Evolutionary conservation across 2,329 filamentous ascomycete species (phyloP).

Genomic region (Herpotrichia juniperi): DNA sequence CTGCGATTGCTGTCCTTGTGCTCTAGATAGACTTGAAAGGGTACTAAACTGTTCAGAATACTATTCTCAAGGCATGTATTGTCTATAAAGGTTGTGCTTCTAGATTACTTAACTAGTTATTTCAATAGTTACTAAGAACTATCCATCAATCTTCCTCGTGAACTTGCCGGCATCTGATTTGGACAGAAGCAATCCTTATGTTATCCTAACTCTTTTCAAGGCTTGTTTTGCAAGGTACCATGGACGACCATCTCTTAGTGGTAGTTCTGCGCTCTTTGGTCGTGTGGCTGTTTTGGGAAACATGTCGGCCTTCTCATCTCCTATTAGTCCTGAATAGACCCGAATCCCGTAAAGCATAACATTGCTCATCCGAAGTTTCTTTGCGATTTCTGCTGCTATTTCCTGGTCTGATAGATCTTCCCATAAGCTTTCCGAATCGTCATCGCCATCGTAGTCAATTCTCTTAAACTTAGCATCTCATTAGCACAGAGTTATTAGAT

Average conservation of each 20-base stretch:
- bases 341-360: slow-evolving; percentile 23
- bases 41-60: no score
- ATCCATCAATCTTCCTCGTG: slow-evolving; percentile 23
- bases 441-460: no score
- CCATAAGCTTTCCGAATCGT: no score
- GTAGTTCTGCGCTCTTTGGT: slow-evolving; percentile 14
- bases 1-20: slow-evolving; percentile 30
- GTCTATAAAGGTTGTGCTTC: no score
- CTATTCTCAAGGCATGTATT: no score
- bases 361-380: slow-evolving; percentile 16
- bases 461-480: no score
- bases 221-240: slow-evolving; percentile 15
- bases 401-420: no score
- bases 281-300: slow-evolving; percentile 18
- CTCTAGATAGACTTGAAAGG: no score
- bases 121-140: slow-evolving; percentile 16
- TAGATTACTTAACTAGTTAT: slow-evolving; percentile 17
- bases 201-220: slow-evolving; percentile 9
- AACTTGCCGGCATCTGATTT: slow-evolving; percentile 13
- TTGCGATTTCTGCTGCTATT: no score
- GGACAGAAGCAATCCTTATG: slow-evolving; percentile 3
- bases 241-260: slow-evolving; percentile 13
- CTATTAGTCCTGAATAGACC: slow-evolving; percentile 15
- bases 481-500: no score
- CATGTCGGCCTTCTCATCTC: slow-evolving; percentile 17